These are phyloP conservation scores for Helotiales sp. DNA, from an alignment of 2,329 filamentous ascomycete genomes.

Conservation along the genomic window DNA sequence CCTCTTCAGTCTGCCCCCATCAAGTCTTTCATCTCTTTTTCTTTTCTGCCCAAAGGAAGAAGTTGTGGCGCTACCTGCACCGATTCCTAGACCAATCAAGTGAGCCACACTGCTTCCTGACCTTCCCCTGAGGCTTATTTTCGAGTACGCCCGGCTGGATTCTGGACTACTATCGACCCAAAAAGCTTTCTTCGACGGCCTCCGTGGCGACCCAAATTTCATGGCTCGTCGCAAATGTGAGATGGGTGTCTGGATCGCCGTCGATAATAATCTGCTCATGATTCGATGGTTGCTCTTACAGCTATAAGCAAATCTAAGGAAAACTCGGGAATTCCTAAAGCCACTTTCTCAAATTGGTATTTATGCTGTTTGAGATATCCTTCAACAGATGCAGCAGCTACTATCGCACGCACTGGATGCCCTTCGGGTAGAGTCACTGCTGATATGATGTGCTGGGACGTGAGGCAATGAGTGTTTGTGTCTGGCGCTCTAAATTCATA, in stretches of 20 bases:
- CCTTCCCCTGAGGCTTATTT: constrained; percentile 28
- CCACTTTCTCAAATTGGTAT: too few relatives aligned
- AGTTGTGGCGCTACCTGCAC: constrained; percentile 21
- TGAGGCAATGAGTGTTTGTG: too few relatives aligned
- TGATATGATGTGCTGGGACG: too few relatives aligned
- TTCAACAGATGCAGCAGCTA: too few relatives aligned
- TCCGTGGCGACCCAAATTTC: constrained; percentile 34
- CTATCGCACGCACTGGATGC: too few relatives aligned
- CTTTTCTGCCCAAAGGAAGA: constrained; percentile 27
- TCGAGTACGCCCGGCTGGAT: constrained; percentile 30
- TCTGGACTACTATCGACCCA: constrained; percentile 32
- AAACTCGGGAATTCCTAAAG: too few relatives aligned
- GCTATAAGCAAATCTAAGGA: too few relatives aligned
- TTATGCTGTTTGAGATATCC: too few relatives aligned
- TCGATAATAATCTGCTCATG: constrained; percentile 38
- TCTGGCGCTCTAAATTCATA: too few relatives aligned
- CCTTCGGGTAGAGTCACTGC: too few relatives aligned
- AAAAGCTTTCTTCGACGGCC: constrained; percentile 30
- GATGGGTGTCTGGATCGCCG: constrained; percentile 34
- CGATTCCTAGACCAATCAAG: constrained; percentile 24
- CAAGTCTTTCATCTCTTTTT: constrained; percentile 33
- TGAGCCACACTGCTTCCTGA: constrained; percentile 20
- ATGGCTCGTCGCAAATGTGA: constrained; percentile 35
- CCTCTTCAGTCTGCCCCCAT: constrained; percentile 28
- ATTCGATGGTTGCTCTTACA: too few relatives aligned